Evolutionary conservation across 139 green algal genomes (phyloP).

Genomic region (Ulvella scutata): DNA sequence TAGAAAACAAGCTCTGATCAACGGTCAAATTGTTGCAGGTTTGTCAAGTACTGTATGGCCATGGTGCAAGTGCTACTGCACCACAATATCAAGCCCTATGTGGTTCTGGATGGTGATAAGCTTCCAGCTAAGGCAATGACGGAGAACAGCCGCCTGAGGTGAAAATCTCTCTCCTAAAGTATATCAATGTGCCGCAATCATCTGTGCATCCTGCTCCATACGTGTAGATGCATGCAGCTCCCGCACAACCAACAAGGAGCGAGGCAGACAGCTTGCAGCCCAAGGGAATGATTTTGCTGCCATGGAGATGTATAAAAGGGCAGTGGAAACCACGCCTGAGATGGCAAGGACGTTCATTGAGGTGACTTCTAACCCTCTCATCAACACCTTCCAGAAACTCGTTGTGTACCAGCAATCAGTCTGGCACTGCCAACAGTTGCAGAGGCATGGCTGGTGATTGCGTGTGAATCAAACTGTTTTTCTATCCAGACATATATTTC

Average conservation of each 20-base stretch:
- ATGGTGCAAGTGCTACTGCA: constrained; percentile 53
- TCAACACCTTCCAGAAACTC: no score
- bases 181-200: neutral
- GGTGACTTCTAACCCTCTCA: constrained; percentile 15
- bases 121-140: constrained; percentile 83
- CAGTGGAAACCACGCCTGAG: constrained; percentile 69
- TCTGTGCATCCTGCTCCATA: no score
- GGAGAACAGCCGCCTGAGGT: constrained; percentile 52
- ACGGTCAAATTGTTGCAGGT: constrained; percentile 31
- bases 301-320: constrained; percentile 66
- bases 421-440: no score
- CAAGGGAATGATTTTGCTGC: constrained; percentile 63
- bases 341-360: constrained; percentile 64
- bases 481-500: no score
- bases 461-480: no score
- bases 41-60: constrained; percentile 74
- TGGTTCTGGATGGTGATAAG: constrained; percentile 88
- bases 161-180: constrained; percentile 4
- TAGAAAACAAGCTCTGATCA: neutral
- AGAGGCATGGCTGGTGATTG: no score
- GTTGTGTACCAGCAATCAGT: no score
- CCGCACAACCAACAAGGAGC: neutral
- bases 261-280: neutral
- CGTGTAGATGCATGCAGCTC: no score
- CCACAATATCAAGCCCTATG: constrained; percentile 56